These are phyloP conservation scores for Ascochyta clinopodiicola DNA, from an alignment of 2,329 filamentous ascomycete species.

Conservation along the genomic window DNA sequence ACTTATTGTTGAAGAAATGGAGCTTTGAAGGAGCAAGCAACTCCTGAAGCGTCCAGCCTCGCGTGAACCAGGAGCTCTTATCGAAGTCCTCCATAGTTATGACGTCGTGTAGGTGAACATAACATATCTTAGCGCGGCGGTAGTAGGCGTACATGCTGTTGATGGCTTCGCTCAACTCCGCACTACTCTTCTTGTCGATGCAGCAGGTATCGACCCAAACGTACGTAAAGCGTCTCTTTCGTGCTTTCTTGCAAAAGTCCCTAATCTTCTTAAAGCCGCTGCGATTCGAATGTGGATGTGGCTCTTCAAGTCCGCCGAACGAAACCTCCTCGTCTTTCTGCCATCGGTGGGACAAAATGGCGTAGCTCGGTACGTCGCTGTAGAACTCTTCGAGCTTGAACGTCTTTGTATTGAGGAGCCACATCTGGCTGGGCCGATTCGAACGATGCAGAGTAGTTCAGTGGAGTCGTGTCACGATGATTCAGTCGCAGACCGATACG, in stretches of 20 bases:
- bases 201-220: slow-evolving; percentile 3
- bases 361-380: neutral
- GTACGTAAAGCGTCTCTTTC: neutral
- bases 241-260: neutral
- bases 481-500: neutral
- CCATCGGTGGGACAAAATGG: neutral
- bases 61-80: too few species aligned
- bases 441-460: neutral
- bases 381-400: slow-evolving; percentile 4
- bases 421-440: neutral
- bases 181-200: neutral
- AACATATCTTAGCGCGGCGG: too few species aligned
- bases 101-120: neutral
- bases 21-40: too few species aligned
- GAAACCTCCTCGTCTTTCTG: neutral
- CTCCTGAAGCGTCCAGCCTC: too few species aligned
- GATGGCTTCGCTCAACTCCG: neutral
- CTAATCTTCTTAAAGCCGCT: neutral
- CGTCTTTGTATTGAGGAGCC: neutral
- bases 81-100: too few species aligned
- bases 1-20: too few species aligned
- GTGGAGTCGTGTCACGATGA: neutral
- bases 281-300: neutral
- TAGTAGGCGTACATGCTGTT: neutral
- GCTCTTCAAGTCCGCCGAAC: neutral